phyloP scores from a whole-genome alignment of 371 early-diverging fungal genomes.

The Rhizopus delemar region DNA sequence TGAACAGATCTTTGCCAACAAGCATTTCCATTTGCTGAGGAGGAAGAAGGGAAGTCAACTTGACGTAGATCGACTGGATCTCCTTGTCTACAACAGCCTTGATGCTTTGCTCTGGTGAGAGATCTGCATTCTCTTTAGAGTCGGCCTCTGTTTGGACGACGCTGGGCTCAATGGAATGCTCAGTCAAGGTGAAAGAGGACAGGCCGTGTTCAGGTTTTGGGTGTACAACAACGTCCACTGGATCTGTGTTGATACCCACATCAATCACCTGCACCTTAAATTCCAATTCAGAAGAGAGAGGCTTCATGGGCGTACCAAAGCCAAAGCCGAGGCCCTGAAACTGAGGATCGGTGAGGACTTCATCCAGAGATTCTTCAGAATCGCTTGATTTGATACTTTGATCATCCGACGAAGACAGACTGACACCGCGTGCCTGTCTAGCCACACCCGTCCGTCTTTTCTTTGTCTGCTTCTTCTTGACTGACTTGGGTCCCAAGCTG shows the following conservation, averaged over 20 bases:
- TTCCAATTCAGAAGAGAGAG: slow-evolving; percentile 32
- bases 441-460: slow-evolving; percentile 21
- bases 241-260: slow-evolving; percentile 28
- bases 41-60: background rate
- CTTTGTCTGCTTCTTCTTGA: slow-evolving; percentile 17
- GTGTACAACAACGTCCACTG: slow-evolving; percentile 2
- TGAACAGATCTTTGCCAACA: background rate
- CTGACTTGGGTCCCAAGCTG: slow-evolving; percentile 1
- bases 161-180: background rate
- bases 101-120: too few relatives aligned
- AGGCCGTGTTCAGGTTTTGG: background rate
- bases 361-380: slow-evolving; percentile 1
- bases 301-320: slow-evolving; percentile 16
- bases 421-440: slow-evolving; percentile 28
- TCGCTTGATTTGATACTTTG: background rate
- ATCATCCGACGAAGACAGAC: slow-evolving; percentile 11
- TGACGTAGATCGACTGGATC: background rate
- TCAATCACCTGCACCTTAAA: slow-evolving; percentile 19
- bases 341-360: background rate
- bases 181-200: background rate
- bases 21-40: background rate
- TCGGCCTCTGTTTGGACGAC: background rate
- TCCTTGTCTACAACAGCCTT: too few relatives aligned
- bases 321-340: background rate
- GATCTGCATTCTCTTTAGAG: background rate